phyloP scores from a whole-genome alignment of 306 rosid species.

The Betula pendula region DNA sequence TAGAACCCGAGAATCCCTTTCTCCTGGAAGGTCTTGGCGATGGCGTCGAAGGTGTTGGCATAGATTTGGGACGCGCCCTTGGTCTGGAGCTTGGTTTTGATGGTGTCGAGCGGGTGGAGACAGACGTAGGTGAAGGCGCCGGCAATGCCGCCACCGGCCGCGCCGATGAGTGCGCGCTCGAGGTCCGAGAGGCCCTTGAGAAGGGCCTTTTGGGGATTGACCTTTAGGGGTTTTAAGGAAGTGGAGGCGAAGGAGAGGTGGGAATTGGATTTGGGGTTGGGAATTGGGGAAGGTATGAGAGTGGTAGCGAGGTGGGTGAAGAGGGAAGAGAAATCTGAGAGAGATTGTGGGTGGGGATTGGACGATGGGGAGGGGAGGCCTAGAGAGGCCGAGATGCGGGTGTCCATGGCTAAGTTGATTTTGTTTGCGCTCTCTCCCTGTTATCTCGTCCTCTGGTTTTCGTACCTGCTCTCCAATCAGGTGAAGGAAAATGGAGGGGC shows the following conservation, averaged over 20 bases:
- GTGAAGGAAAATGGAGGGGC: not conserved
- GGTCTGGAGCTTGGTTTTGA: conserved; percentile 86
- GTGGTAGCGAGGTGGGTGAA: conserved; percentile 35
- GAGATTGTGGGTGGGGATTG: conserved; percentile 8
- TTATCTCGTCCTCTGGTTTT: not conserved
- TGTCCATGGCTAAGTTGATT: conserved; percentile 49
- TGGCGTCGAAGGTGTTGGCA: conserved; percentile 65
- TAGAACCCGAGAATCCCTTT: conserved; percentile 74
- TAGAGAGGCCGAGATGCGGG: conserved; percentile 68
- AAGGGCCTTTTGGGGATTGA: conserved; percentile 36
- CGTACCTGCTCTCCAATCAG: not conserved
- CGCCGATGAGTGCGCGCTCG: conserved; percentile 89
- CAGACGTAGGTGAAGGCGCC: conserved; percentile 97
- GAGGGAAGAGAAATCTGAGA: conserved; percentile 48
- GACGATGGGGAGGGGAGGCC: conserved; percentile 55
- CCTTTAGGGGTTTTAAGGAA: conserved; percentile 38
- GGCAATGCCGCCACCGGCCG: conserved; percentile 79
- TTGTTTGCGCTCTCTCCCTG: not conserved
- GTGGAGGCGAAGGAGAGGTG: conserved; percentile 43
- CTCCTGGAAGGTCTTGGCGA: conserved; percentile 61
- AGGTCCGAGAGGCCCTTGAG: conserved; percentile 59
- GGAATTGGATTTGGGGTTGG: conserved; percentile 7
- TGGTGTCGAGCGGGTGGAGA: conserved; percentile 81
- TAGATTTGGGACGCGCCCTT: conserved; percentile 78
- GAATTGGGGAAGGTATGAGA: conserved; percentile 2